Evolutionary conservation across 331 rosid genomes (phyloP).

Genomic region (Malus hybrid): DNA sequence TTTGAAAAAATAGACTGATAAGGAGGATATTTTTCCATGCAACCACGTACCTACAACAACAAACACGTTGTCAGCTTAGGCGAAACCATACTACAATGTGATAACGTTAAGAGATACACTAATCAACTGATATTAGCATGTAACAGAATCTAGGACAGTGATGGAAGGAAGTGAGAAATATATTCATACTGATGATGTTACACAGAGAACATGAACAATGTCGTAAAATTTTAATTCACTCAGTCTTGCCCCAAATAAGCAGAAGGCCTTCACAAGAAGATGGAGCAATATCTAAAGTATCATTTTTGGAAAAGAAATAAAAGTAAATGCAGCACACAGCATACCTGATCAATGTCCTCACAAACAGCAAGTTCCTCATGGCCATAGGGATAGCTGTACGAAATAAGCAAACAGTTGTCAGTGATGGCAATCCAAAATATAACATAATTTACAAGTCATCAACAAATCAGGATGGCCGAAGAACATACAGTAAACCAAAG

Average conservation of each 20-base stretch:
- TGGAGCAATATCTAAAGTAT: neutral
- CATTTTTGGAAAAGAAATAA: neutral
- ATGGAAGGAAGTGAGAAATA: no score
- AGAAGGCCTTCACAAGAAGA: constrained; percentile 1
- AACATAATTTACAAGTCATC: neutral
- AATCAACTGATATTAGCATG: neutral
- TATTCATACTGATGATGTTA: no score
- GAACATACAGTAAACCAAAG: constrained; percentile 91
- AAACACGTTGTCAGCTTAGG: constrained; percentile 15
- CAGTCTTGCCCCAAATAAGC: neutral
- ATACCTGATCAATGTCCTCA: constrained; percentile 97
- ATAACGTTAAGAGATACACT: neutral
- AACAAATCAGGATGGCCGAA: constrained; percentile 1
- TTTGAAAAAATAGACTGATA: constrained; percentile 88
- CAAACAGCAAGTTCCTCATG: constrained; percentile 93
- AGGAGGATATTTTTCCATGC: constrained; percentile 89
- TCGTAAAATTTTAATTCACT: neutral
- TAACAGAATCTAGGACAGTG: neutral
- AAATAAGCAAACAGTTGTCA: constrained; percentile 10
- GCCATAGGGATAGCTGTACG: constrained; percentile 80
- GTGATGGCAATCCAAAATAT: constrained; percentile 13
- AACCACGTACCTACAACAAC: constrained; percentile 67
- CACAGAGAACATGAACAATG: neutral
- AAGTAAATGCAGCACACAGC: constrained; percentile 1
- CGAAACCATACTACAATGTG: neutral